Evolutionary conservation across 2,329 filamentous ascomycete species (phyloP).

Genomic region (Colletotrichum falcatum): DNA sequence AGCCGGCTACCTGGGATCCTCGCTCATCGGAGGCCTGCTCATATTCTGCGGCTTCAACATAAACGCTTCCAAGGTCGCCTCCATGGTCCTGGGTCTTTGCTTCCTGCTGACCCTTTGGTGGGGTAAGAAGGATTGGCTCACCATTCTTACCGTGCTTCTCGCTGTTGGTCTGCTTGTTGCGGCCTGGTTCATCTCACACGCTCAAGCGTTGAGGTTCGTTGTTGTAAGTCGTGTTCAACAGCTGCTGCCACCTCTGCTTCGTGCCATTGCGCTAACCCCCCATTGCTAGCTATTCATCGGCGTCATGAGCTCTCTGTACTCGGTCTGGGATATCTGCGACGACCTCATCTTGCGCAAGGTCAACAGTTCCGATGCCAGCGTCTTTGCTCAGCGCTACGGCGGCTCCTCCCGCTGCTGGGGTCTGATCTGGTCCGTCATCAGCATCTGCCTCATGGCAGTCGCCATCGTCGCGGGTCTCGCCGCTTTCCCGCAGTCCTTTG

Average conservation of each 20-base stretch:
- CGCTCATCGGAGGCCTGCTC: slow-evolving; percentile 79
- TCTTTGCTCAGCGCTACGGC: slow-evolving; percentile 82
- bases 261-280: not conserved
- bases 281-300: slow-evolving; percentile 76
- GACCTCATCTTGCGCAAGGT: slow-evolving; percentile 85
- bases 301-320: slow-evolving; percentile 84
- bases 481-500: slow-evolving; percentile 78
- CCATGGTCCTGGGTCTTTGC: slow-evolving; percentile 77
- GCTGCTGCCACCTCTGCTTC: not conserved
- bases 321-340: slow-evolving; percentile 88
- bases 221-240: slow-evolving; percentile 60
- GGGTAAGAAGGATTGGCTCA: slow-evolving; percentile 83
- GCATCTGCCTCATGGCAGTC: slow-evolving; percentile 76
- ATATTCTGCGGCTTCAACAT: slow-evolving; percentile 87
- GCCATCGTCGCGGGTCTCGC: slow-evolving; percentile 83
- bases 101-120: slow-evolving; percentile 87
- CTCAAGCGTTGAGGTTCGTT: slow-evolving; percentile 78
- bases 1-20: slow-evolving; percentile 82
- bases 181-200: slow-evolving; percentile 85
- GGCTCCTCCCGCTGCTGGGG: slow-evolving; percentile 87
- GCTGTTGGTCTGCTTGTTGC: slow-evolving; percentile 78
- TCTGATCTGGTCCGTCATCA: slow-evolving; percentile 81
- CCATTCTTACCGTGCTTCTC: slow-evolving; percentile 75
- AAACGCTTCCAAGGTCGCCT: slow-evolving; percentile 83
- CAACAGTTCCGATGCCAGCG: slow-evolving; percentile 82